Evolutionary conservation across 2,329 filamentous ascomycete species (phyloP).

Genomic region (Monosporascus sp.): DNA sequence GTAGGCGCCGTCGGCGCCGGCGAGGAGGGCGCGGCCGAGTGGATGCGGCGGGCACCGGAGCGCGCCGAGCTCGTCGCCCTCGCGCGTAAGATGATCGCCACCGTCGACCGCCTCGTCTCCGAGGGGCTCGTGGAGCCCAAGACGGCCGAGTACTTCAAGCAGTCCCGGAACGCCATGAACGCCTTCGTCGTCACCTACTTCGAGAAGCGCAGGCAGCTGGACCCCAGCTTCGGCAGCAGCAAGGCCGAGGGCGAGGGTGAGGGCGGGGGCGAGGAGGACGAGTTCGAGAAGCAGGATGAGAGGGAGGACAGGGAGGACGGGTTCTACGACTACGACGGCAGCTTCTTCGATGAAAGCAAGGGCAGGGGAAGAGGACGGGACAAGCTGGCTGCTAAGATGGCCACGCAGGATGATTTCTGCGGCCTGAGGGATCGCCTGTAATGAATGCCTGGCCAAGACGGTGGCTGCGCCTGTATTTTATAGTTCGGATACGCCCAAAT

Average conservation of each 20-base stretch:
- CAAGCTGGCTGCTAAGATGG: too few relatives aligned
- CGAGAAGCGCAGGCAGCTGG: conserved; percentile 10
- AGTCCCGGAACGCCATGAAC: conserved; percentile 17
- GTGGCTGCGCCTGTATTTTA: too few relatives aligned
- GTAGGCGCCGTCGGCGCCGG: conserved; percentile 4
- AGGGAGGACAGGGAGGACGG: neutral
- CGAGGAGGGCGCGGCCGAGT: neutral
- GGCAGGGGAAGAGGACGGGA: neutral
- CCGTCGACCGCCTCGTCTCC: conserved; percentile 20
- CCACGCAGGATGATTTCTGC: too few relatives aligned
- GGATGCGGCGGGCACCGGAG: neutral
- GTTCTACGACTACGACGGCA: too few relatives aligned
- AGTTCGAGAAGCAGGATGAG: conserved; percentile 4
- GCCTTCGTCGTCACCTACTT: conserved; percentile 20
- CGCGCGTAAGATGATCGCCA: conserved; percentile 25
- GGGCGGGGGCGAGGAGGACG: conserved; percentile 1
- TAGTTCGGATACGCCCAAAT: too few relatives aligned
- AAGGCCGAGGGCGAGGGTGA: neutral
- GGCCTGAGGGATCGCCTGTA: too few relatives aligned
- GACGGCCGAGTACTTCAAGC: conserved; percentile 10
- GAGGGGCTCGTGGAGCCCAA: conserved; percentile 10
- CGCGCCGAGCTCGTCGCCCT: conserved; percentile 19
- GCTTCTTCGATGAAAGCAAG: neutral
- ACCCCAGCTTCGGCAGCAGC: conserved; percentile 8
- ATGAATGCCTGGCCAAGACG: too few relatives aligned